These are phyloP conservation scores for Geopyxis carbonaria DNA, from an alignment of 495 filamentous ascomycete species.

Conservation along the genomic window DNA sequence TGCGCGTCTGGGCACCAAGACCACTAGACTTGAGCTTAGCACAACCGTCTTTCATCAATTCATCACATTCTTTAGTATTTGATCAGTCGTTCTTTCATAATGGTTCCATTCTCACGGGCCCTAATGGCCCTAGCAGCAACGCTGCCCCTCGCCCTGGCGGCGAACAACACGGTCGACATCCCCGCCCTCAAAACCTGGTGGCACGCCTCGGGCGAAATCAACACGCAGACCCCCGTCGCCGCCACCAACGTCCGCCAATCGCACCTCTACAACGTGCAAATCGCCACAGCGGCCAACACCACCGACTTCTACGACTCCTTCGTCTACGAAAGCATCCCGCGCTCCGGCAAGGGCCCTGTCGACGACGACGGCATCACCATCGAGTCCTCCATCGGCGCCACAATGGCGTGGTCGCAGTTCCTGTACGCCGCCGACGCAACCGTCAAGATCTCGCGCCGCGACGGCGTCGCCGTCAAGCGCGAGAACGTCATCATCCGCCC, in stretches of 20 bases:
- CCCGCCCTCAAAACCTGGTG: no score
- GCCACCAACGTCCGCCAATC: conserved; percentile 9
- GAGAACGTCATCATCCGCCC: conserved; percentile 6
- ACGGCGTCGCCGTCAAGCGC: conserved; percentile 6
- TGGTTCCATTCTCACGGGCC: no score
- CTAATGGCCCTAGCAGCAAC: no score
- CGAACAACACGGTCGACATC: no score
- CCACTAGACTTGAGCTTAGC: no score
- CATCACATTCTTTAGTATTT: no score
- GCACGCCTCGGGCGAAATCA: conserved; percentile 20
- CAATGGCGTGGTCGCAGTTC: conserved; percentile 22
- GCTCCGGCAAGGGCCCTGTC: conserved; percentile 15
- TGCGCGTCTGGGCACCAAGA: no score
- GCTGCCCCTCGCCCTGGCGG: no score
- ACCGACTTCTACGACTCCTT: conserved; percentile 9
- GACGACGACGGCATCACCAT: not conserved
- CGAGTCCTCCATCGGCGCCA: conserved; percentile 1
- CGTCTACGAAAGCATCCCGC: conserved; percentile 15
- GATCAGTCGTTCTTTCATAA: no score
- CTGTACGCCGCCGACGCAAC: conserved; percentile 17
- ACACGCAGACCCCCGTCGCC: conserved; percentile 5
- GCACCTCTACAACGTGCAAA: conserved; percentile 11
- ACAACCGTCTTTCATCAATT: no score
- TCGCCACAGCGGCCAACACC: conserved; percentile 1
- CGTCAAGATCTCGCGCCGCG: conserved; percentile 17